These are phyloP conservation scores for Endoconidiophora laricicola DNA, from an alignment of 2,329 filamentous ascomycete species.

Conservation along the genomic window DNA sequence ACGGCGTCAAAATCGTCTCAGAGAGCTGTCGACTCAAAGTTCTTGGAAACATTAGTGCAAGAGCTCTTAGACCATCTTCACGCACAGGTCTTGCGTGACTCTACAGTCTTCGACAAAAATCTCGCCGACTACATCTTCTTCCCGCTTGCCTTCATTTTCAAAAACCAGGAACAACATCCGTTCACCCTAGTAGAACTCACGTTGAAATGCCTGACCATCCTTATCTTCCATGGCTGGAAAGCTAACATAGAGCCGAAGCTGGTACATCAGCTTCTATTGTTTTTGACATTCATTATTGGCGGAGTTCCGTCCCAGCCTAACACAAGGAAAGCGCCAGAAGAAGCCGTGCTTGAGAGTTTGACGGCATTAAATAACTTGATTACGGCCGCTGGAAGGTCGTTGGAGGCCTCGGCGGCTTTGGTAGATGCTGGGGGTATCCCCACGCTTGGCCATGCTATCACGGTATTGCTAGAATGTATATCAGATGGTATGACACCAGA, in stretches of 20 bases:
- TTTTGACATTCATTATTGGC: conserved; percentile 67
- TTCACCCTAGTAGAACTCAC: conserved; percentile 58
- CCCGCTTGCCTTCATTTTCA: conserved; percentile 73
- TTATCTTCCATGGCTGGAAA: conserved; percentile 69
- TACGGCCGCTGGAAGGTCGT: conserved; percentile 35
- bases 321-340: conserved; percentile 42
- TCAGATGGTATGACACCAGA: conserved; percentile 43
- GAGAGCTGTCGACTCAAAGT: conserved; percentile 24
- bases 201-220: conserved; percentile 54
- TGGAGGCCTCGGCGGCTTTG: conserved; percentile 31
- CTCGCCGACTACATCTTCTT: conserved; percentile 93
- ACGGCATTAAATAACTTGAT: conserved; percentile 53
- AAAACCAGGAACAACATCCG: conserved; percentile 55
- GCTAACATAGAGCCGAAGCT: conserved; percentile 52
- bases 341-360: conserved; percentile 57
- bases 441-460: conserved; percentile 65
- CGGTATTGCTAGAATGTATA: conserved; percentile 61
- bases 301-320: conserved; percentile 44
- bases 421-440: conserved; percentile 48
- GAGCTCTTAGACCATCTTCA: conserved; percentile 31
- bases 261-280: conserved; percentile 68
- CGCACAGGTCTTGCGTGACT: conserved; percentile 26
- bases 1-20: conserved; percentile 33
- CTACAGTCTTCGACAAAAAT: conserved; percentile 51
- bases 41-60: conserved; percentile 29